A percentile compares a stretch with the other conserved stretches of the same genome.
phyloP scores from a whole-genome alignment of 2,329 filamentous ascomycete genomes.

The Alternaria ventricosa region DNA sequence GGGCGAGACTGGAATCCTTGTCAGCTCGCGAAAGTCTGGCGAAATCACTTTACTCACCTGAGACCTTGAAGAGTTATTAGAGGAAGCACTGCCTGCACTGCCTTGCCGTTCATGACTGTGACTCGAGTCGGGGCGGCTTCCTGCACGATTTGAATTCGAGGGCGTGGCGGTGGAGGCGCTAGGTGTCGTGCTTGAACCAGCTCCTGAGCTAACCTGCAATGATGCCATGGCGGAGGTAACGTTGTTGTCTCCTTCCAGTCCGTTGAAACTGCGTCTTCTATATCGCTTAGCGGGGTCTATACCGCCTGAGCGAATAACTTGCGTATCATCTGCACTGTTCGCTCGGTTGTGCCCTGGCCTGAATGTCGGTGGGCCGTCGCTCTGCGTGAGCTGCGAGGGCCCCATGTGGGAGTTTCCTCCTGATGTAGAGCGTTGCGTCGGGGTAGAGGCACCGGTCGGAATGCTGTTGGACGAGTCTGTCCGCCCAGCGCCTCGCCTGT shows the following conservation, averaged over 20 bases:
- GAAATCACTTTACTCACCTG: slow-evolving; percentile 34
- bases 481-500: slow-evolving; percentile 71
- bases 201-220: slow-evolving; percentile 16
- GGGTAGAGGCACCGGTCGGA: slow-evolving; percentile 33
- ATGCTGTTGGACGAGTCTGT: slow-evolving; percentile 55
- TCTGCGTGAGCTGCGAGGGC: slow-evolving; percentile 61
- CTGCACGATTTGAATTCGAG: slow-evolving; percentile 39
- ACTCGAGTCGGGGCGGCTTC: slow-evolving; percentile 40
- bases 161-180: slow-evolving; percentile 27
- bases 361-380: slow-evolving; percentile 51
- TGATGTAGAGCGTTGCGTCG: slow-evolving; percentile 42
- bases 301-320: slow-evolving; percentile 63
- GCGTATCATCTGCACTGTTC: slow-evolving; percentile 74
- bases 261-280: slow-evolving; percentile 82
- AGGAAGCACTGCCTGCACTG: slow-evolving; percentile 49
- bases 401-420: slow-evolving; percentile 56
- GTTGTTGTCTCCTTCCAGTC: slow-evolving; percentile 55
- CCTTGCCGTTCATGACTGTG: slow-evolving; percentile 46
- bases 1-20: slow-evolving; percentile 29
- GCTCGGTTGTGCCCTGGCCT: slow-evolving; percentile 61
- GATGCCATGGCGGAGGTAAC: slow-evolving; percentile 22
- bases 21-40: neutral
- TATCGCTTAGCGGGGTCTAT: slow-evolving; percentile 76
- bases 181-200: slow-evolving; percentile 16
- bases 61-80: slow-evolving; percentile 41